phyloP scores from a whole-genome alignment of 148 eudicot genomes.

The Linanthus parryae region DNA sequence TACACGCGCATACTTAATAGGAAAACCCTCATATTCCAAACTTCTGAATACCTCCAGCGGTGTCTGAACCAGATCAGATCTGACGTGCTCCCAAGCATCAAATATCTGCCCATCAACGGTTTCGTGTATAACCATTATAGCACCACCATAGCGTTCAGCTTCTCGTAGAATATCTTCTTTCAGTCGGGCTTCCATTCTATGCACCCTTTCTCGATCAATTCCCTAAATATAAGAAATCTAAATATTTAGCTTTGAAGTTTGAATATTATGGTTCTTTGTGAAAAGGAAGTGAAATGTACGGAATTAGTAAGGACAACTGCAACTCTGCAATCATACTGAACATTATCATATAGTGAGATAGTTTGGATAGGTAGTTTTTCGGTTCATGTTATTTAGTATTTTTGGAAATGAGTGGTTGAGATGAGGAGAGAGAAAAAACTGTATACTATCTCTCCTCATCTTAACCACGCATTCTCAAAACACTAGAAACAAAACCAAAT shows the following conservation, averaged over 20 bases:
- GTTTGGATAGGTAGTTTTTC: no score
- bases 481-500: no score
- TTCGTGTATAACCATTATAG: conserved; percentile 96
- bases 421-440: no score
- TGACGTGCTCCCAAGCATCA: conserved; percentile 90
- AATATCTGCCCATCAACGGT: conserved; percentile 75
- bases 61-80: conserved; percentile 60
- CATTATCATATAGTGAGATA: no score
- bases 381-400: no score
- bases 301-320: no score
- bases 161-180: conserved; percentile 86
- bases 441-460: no score
- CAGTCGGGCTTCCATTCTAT: conserved; percentile 90
- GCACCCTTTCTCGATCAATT: conserved; percentile 86
- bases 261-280: no score
- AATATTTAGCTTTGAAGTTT: conserved; percentile 14
- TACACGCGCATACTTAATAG: conserved; percentile 88
- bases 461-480: no score
- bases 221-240: conserved; percentile 41
- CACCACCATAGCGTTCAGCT: conserved; percentile 72
- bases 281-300: background rate
- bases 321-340: no score
- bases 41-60: conserved; percentile 79
- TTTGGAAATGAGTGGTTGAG: no score
- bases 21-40: conserved; percentile 70